Base-by-base conservation (phyloP, 768 basidiomycete genomes). In the Hemileccinum rubropunctum region DNA sequence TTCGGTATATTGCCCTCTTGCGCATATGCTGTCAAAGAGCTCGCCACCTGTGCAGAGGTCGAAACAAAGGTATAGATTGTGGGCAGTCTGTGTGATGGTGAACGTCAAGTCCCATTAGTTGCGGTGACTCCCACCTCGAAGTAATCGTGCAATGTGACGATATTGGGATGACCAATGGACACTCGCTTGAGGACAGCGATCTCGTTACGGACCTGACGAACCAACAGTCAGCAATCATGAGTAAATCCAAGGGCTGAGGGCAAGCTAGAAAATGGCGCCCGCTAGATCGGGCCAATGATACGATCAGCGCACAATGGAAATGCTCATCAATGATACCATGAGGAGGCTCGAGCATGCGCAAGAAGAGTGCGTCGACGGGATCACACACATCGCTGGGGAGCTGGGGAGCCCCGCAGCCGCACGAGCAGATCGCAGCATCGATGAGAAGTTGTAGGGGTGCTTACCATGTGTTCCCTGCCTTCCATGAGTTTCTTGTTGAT, bases 401-500 rank as follows among this genome's bases (percentile, higher is more conserved):
- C 9, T 23, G 9, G 8, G 39, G 5, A 20, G n/a, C 15, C 23
- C 26, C 38, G 37, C 45, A 48, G 41, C 28, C 33, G 23, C 50
- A 17, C 32, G 23, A 30, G 40, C 42, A 32, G 42, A 51, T 47
- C 36, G 52, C 34, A 44, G 50, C 23, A 51, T 50, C 45, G 43
- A 53, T 47, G 35, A 47, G 21, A 52, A 18, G 39, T 30, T 34
- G 23, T 37, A 33, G 48, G 42, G 7, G 27, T 33, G 64, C 83
- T 58, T 18, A 94, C 95, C 95, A 99, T 98, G 67, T 95, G 85
- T 72, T 98, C 95, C 56, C 95, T 78, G 5, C 95, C 95, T 66
- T 95, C 90, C 94, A 97, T 97, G 51, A 97, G 82, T 64, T 95
- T 93, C 80, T 98, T 98, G 83, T 95, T 98, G 73, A 98, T 94